These are phyloP conservation scores for Vanrija sp. DNA, from an alignment of 1,284 basidiomycete genomes.

Conservation along the genomic window DNA sequence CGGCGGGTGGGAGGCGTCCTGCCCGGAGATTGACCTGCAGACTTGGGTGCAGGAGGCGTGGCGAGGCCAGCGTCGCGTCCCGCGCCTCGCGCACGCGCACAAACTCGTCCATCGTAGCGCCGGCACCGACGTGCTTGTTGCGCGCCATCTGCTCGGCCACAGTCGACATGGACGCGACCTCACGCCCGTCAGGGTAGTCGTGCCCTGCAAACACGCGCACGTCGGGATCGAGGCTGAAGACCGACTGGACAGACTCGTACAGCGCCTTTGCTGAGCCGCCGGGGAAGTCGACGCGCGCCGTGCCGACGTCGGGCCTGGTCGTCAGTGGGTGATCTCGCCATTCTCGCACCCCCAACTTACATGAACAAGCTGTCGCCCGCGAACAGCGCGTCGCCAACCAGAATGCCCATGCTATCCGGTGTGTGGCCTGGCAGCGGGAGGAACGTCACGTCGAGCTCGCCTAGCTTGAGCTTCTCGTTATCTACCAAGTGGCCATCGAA, in stretches of 20 bases:
- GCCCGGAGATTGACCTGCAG: conserved; percentile 36
- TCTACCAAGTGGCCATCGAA: conserved; percentile 33
- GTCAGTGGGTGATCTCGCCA: conserved; percentile 5
- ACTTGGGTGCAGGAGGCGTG: conserved; percentile 26
- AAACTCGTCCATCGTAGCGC: conserved; percentile 19
- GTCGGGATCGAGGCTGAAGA: conserved; percentile 25
- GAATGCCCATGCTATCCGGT: conserved; percentile 18
- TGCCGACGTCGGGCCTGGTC: conserved; percentile 25
- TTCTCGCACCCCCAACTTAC: conserved; percentile 3
- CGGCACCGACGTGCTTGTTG: conserved; percentile 29
- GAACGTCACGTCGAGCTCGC: conserved; percentile 14
- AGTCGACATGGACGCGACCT: conserved; percentile 25
- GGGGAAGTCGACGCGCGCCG: conserved; percentile 38
- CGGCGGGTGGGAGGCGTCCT: conserved; percentile 21
- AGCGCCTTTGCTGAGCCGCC: conserved; percentile 25
- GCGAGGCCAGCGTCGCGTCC: conserved; percentile 23
- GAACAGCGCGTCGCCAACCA: conserved; percentile 27
- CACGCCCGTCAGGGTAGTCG: conserved; percentile 10
- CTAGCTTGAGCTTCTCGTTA: conserved; percentile 21
- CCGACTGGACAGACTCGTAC: conserved; percentile 20
- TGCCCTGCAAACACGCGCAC: conserved; percentile 28
- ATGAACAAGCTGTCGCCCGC: conserved; percentile 37
- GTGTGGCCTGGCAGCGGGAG: conserved; percentile 35
- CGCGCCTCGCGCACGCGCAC: conserved; percentile 24
- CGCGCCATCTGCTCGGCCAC: conserved; percentile 24